These are phyloP conservation scores for Cladorrhinum samala DNA, from an alignment of 495 filamentous ascomycete species.

Conservation along the genomic window DNA sequence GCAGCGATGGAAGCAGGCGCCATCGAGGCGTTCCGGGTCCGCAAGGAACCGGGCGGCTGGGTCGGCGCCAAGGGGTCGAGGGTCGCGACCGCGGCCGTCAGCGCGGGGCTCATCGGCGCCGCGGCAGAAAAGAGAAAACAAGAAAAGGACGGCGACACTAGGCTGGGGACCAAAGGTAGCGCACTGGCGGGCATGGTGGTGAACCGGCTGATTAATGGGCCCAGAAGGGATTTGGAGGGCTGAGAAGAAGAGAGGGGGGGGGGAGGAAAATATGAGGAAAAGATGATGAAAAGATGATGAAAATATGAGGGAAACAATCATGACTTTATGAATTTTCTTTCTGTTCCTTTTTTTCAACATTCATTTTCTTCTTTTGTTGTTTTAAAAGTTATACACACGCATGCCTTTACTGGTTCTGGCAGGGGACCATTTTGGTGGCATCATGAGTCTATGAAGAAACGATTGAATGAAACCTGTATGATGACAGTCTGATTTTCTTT, in stretches of 20 bases:
- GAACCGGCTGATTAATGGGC: slow-evolving; percentile 27
- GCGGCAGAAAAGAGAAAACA: slow-evolving; percentile 20
- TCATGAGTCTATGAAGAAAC: too few relatives aligned
- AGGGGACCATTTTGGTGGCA: too few relatives aligned
- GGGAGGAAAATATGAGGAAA: too few relatives aligned
- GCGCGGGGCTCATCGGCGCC: slow-evolving; percentile 34
- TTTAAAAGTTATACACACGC: too few relatives aligned
- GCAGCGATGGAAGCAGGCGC: slow-evolving; percentile 37
- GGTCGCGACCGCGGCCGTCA: slow-evolving; percentile 40
- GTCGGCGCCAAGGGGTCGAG: slow-evolving; percentile 31
- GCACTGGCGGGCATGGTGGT: slow-evolving; percentile 24
- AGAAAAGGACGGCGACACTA: slow-evolving; percentile 1
- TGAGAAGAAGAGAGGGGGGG: background rate
- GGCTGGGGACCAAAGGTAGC: slow-evolving; percentile 14
- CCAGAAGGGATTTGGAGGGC: slow-evolving; percentile 13
- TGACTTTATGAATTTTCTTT: too few relatives aligned
- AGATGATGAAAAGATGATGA: too few relatives aligned
- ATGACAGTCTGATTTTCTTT: too few relatives aligned
- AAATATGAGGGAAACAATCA: too few relatives aligned
- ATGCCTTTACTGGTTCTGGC: too few relatives aligned
- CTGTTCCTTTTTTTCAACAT: too few relatives aligned
- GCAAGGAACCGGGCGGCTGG: slow-evolving; percentile 39
- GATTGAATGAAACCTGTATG: too few relatives aligned
- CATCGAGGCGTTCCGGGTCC: slow-evolving; percentile 36
- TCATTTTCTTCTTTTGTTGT: too few relatives aligned